Conservation (phyloP, 164 flowering plant genomes). For the Brasenia schreberi region DNA sequence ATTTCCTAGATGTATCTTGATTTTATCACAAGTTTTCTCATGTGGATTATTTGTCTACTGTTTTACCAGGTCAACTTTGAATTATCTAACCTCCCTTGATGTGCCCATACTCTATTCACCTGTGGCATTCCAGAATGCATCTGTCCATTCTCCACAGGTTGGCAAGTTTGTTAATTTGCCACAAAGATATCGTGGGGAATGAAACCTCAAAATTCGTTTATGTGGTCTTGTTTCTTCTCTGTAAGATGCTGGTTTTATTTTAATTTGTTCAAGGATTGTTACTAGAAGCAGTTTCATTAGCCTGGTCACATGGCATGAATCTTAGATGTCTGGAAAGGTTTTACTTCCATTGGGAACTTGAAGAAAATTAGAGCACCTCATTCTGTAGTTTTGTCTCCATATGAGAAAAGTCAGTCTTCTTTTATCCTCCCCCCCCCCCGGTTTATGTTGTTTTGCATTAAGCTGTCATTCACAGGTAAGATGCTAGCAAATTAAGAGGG, state of each 20-base stretch:
- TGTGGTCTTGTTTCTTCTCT: neutral
- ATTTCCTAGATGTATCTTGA: too few relatives aligned
- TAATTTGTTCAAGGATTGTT: neutral
- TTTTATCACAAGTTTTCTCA: too few relatives aligned
- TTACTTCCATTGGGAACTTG: neutral
- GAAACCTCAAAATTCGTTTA: too few relatives aligned
- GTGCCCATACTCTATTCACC: slow-evolving; percentile 82
- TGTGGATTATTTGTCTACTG: neutral
- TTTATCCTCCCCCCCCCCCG: neutral
- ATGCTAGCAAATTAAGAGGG: slow-evolving; percentile 62
- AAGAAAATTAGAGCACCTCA: neutral
- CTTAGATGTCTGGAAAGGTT: neutral
- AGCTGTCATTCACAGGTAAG: slow-evolving; percentile 54
- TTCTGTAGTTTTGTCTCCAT: too few relatives aligned
- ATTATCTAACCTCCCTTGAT: slow-evolving; percentile 48
- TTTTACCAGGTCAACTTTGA: slow-evolving; percentile 44
- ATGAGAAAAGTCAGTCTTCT: too few relatives aligned
- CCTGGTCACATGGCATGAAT: neutral
- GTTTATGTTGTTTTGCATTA: slow-evolving; percentile 1
- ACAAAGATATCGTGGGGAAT: neutral
- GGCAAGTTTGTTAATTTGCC: slow-evolving; percentile 6
- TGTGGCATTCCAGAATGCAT: slow-evolving; percentile 72
- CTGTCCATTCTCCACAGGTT: slow-evolving; percentile 76
- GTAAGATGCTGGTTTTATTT: neutral
- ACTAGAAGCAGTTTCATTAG: neutral